Evolutionary conservation across 2,329 filamentous ascomycete species (phyloP).

Genomic region (Pestalotiopsis sp.): DNA sequence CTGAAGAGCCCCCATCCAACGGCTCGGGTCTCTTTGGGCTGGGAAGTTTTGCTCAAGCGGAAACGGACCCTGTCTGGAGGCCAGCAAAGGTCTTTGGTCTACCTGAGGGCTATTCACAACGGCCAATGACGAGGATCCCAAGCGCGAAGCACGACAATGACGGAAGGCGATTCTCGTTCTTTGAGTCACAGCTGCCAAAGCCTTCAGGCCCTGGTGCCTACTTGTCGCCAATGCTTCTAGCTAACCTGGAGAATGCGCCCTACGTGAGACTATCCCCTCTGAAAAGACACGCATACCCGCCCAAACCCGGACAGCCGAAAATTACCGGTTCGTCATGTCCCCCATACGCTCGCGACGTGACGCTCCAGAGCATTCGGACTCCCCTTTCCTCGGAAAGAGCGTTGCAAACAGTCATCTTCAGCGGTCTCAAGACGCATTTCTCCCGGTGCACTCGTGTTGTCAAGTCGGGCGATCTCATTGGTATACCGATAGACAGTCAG

Average conservation of each 20-base stretch:
- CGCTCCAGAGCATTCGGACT: slow-evolving; percentile 83
- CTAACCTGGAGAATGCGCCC: slow-evolving; percentile 77
- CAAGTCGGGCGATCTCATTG: slow-evolving; percentile 84
- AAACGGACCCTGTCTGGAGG: slow-evolving; percentile 71
- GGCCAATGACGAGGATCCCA: slow-evolving; percentile 61
- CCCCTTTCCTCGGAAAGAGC: slow-evolving; percentile 84
- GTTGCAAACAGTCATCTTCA: slow-evolving; percentile 82
- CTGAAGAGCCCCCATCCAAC: slow-evolving; percentile 70
- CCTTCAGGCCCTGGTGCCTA: slow-evolving; percentile 64
- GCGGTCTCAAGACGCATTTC: slow-evolving; percentile 86
- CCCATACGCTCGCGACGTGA: slow-evolving; percentile 72
- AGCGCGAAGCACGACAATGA: slow-evolving; percentile 51
- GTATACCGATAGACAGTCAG: slow-evolving; percentile 83
- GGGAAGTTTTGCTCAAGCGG: slow-evolving; percentile 63
- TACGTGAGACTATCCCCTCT: slow-evolving; percentile 79
- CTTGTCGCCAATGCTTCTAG: slow-evolving; percentile 81
- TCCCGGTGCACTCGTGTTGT: slow-evolving; percentile 79
- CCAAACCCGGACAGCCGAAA: slow-evolving; percentile 54
- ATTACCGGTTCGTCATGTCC: slow-evolving; percentile 56
- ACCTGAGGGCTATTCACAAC: slow-evolving; percentile 69
- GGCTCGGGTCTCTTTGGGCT: slow-evolving; percentile 68
- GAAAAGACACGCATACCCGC: slow-evolving; percentile 49
- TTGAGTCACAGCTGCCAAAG: slow-evolving; percentile 67
- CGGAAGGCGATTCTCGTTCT: slow-evolving; percentile 58
- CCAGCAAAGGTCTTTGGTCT: slow-evolving; percentile 87